A percentile compares a stretch with the other conserved stretches of the same genome.
These are phyloP conservation scores for Termitomyces sp. DNA, from an alignment of 1,284 basidiomycete species.

Conservation along the genomic window DNA sequence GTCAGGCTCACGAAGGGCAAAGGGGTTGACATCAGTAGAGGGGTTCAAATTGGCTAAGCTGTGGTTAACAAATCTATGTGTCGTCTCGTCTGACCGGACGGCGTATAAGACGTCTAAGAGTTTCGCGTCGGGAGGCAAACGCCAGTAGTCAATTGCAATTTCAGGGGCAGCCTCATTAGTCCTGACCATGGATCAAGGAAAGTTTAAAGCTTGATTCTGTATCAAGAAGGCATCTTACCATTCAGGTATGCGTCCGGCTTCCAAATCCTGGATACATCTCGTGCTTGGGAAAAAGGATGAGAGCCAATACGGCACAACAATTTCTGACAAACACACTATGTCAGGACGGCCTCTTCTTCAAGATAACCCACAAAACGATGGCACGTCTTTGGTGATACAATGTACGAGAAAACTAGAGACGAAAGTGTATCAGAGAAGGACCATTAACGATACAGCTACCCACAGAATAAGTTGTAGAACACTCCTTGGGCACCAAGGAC, in stretches of 20 bases:
- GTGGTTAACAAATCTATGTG: slow-evolving; percentile 92
- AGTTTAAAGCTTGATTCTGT: background rate
- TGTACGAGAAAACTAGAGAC: slow-evolving; percentile 67
- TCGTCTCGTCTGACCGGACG: slow-evolving; percentile 88
- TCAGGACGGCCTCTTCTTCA: slow-evolving; percentile 92
- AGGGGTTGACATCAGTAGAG: slow-evolving; percentile 82
- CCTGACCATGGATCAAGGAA: slow-evolving; percentile 29
- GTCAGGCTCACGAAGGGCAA: slow-evolving; percentile 84
- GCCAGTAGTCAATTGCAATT: slow-evolving; percentile 95
- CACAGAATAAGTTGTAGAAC: slow-evolving; percentile 90
- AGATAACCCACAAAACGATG: slow-evolving; percentile 92
- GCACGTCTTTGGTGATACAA: slow-evolving; percentile 77
- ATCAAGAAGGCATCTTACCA: slow-evolving; percentile 45
- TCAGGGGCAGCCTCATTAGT: slow-evolving; percentile 68
- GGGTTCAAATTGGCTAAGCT: slow-evolving; percentile 81
- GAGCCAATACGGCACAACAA: background rate
- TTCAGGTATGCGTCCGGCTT: slow-evolving; percentile 82
- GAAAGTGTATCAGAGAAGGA: slow-evolving; percentile 5
- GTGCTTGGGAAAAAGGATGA: slow-evolving; percentile 43
- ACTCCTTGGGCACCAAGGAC: slow-evolving; percentile 87
- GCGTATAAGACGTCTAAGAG: slow-evolving; percentile 87
- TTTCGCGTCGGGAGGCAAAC: slow-evolving; percentile 67
- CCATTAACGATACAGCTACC: slow-evolving; percentile 17
- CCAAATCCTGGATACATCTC: slow-evolving; percentile 77
- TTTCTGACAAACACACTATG: slow-evolving; percentile 54